Evolutionary conservation across 176 grass and related monocot genomes (phyloP).

Genomic region (Zoysia pacifica): DNA sequence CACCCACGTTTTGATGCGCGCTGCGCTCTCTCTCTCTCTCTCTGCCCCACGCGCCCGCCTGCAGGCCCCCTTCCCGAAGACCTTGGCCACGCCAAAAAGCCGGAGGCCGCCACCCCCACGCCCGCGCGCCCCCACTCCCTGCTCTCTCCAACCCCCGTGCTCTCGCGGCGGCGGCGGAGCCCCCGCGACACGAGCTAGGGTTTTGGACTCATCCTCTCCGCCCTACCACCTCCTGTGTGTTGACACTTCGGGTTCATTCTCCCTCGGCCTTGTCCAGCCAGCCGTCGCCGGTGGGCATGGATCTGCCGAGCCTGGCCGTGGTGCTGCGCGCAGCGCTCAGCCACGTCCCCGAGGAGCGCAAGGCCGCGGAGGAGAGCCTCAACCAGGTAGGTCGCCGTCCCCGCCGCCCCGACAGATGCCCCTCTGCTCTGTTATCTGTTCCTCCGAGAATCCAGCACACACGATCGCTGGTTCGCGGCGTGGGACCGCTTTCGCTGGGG

Average conservation of each 20-base stretch:
- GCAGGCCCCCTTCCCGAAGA: constrained; percentile 25
- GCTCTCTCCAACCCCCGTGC: constrained; percentile 22
- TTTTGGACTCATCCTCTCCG: constrained; percentile 28
- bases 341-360: constrained; percentile 78
- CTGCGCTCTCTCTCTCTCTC: too few species aligned
- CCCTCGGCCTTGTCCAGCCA: neutral
- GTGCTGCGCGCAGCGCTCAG: constrained; percentile 88
- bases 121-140: constrained; percentile 40
- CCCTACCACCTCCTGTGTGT: neutral
- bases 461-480: neutral
- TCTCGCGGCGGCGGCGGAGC: constrained; percentile 30
- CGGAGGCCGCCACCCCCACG: constrained; percentile 28
- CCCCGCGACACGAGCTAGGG: constrained; percentile 22
- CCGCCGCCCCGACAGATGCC: neutral
- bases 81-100: constrained; percentile 47
- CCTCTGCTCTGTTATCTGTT: neutral
- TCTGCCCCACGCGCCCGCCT: constrained; percentile 24
- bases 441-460: neutral
- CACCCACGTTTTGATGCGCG: constrained; percentile 33
- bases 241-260: neutral
- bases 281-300: constrained; percentile 54
- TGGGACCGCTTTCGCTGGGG: constrained; percentile 28
- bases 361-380: constrained; percentile 87
- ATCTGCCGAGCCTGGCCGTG: constrained; percentile 75
- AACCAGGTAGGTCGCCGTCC: constrained; percentile 59